Base-by-base conservation (phyloP, 441 rosid genomes). In the Flueggea neowawraea region DNA sequence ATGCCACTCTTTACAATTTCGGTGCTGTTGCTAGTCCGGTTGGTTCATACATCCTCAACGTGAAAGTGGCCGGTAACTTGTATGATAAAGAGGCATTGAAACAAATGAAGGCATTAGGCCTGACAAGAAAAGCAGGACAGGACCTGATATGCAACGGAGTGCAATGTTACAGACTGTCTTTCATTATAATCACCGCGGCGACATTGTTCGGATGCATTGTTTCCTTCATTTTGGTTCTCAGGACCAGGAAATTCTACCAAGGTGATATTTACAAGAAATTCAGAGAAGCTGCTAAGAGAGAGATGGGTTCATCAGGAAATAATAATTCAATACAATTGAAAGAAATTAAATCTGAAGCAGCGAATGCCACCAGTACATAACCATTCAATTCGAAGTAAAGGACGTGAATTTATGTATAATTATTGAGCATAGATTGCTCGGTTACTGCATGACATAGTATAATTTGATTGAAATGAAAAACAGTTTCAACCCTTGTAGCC, bases 201-300 rank as follows among this genome's bases (percentile, higher is more conserved):
- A 69, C 67, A 15, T 31, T 74, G 15, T 45, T 64, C 5, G 67
- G 73, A 13, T 55, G 59, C 9, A 60, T 73, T 9, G 59, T 68
- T 47, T 73, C 77, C 15, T 16, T 55, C 2, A 4, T 63, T 28
- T 51, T 68, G 61, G 72, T 68, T 54, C 31, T 49, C 51, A 55
- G 73, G 31, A 73, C 67, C 4, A 16, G 54, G 16, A 54, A 64
- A 6, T 64, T 73, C 32, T 48, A 73, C 50, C 28, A 15, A 14
- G 66, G 66, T 56, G 77, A 68, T 60, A 55, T 56, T 10, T 65
- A 64, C 43, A n/a, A 56, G 15, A 67, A 58, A 67, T 67, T 58
- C 33, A 58, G 71, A 9, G 51, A 55, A 15, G 62, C 32, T 54
- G 45, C 12, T 14, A 12, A 15, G 60, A 57, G 10, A 10, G 47